Conservation (phyloP, 1,284 basidiomycete genomes). For the Ceratobasidium sp. region DNA sequence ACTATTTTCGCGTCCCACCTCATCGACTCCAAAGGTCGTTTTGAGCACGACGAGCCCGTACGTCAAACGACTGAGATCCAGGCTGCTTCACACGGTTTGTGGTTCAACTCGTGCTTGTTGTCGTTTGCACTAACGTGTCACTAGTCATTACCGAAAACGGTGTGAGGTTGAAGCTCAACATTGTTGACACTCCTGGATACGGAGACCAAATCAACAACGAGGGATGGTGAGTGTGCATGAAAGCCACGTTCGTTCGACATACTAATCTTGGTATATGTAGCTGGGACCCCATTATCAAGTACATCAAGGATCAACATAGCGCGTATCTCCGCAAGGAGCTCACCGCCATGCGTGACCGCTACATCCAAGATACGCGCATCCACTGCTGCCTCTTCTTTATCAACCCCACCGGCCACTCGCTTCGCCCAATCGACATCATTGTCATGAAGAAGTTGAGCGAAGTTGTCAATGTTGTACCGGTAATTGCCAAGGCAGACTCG, state of each 20-base stretch:
- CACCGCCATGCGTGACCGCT: conserved; percentile 97
- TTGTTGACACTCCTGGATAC: conserved; percentile 98
- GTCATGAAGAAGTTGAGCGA: conserved; percentile 99
- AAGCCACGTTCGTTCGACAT: conserved; percentile 24
- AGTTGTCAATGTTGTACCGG: conserved; percentile 98
- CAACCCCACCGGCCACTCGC: conserved; percentile 93
- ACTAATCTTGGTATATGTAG: conserved; percentile 55
- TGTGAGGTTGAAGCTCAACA: conserved; percentile 94
- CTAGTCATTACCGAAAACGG: conserved; percentile 96
- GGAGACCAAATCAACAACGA: conserved; percentile 99
- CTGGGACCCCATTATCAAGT: conserved; percentile 99
- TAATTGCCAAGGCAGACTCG: conserved; percentile 98
- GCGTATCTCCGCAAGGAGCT: conserved; percentile 99
- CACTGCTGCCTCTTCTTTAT: conserved; percentile 99
- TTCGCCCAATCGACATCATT: conserved; percentile 94
- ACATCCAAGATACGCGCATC: conserved; percentile 98
- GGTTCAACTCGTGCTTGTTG: background rate
- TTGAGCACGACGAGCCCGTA: conserved; percentile 86
- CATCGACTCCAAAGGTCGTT: conserved; percentile 95
- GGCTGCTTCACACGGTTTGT: conserved; percentile 87
- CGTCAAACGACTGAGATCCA: conserved; percentile 97
- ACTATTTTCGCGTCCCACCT: conserved; percentile 98
- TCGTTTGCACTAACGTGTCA: conserved; percentile 15
- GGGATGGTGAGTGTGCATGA: conserved; percentile 75
- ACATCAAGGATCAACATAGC: conserved; percentile 99